These are phyloP conservation scores for Apiotrichum gamsii DNA, from an alignment of 1,284 basidiomycete species.

Conservation along the genomic window DNA sequence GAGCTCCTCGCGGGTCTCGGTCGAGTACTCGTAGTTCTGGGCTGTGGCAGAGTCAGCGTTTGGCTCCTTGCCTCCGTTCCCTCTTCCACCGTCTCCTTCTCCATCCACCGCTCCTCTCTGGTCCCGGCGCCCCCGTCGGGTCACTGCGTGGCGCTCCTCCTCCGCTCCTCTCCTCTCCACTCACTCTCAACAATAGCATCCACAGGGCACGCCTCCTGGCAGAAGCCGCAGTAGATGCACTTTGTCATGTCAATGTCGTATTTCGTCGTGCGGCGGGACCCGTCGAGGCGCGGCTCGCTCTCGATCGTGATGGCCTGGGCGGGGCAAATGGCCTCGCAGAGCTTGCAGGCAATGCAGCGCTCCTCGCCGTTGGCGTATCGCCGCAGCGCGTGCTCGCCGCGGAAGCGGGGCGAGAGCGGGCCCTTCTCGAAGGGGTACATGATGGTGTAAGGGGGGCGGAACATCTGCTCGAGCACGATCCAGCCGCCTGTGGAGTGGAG, in stretches of 20 bases:
- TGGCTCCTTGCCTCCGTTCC: too few relatives aligned
- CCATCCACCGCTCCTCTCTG: too few relatives aligned
- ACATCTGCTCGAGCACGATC: constrained; percentile 98
- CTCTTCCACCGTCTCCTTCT: too few relatives aligned
- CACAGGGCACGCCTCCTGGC: constrained; percentile 98
- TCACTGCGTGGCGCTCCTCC: too few relatives aligned
- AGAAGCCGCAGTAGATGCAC: constrained; percentile 98
- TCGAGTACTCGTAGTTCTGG: constrained; percentile 93
- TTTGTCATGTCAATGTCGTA: constrained; percentile 92
- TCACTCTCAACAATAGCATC: constrained; percentile 98
- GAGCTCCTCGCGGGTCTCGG: constrained; percentile 95
- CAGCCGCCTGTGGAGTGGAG: constrained; percentile 87
- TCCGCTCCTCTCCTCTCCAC: constrained; percentile 36
- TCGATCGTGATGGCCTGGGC: constrained; percentile 99
- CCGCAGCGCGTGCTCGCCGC: constrained; percentile 97
- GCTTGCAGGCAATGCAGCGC: constrained; percentile 97
- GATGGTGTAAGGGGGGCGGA: constrained; percentile 96
- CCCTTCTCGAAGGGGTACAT: constrained; percentile 89
- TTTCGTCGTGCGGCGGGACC: constrained; percentile 92
- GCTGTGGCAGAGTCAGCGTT: too few relatives aligned
- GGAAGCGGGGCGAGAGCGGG: constrained; percentile 92
- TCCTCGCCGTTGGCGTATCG: constrained; percentile 98
- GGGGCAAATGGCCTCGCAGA: constrained; percentile 98
- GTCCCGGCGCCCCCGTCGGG: too few relatives aligned
- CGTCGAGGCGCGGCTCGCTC: constrained; percentile 90